Conservation (phyloP, 139 green algal genomes). For the Chlamydomonas asymmetrica region DNA sequence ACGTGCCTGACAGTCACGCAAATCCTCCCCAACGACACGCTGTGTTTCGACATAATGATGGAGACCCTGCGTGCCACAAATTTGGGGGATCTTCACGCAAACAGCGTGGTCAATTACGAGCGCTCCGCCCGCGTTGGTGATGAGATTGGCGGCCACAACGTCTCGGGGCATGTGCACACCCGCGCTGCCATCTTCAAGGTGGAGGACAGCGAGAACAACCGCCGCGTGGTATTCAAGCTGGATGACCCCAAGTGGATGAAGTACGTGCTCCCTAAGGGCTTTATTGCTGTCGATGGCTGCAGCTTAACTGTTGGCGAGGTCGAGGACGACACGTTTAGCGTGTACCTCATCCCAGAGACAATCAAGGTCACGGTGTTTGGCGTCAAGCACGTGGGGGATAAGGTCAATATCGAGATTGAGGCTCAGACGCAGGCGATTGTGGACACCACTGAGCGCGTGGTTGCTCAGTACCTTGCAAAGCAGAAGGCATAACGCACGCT, state of each 20-base stretch:
- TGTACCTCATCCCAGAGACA: conserved; percentile 97
- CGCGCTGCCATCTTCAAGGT: conserved; percentile 56
- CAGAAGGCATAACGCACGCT: too few relatives aligned
- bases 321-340: conserved; percentile 62
- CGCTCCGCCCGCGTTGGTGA: conserved; percentile 81
- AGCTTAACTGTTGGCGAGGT: conserved; percentile 86
- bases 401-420: conserved; percentile 92
- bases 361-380: conserved; percentile 80
- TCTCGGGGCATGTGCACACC: conserved; percentile 89
- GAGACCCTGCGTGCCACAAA: conserved; percentile 93
- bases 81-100: conserved; percentile 67
- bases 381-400: conserved; percentile 62
- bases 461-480: conserved; percentile 60
- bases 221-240: conserved; percentile 69
- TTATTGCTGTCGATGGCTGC: conserved; percentile 91
- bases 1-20: conserved; percentile 89
- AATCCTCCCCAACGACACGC: conserved; percentile 23
- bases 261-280: conserved; percentile 96
- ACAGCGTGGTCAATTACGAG: conserved; percentile 86
- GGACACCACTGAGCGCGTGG: conserved; percentile 87
- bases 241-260: conserved; percentile 75
- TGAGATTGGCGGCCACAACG: conserved; percentile 94
- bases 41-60: conserved; percentile 76
- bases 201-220: conserved; percentile 77
- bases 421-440: conserved; percentile 92